A percentile compares a stretch with the other conserved stretches of the same genome.
Evolutionary conservation across 805 yeast genomes (phyloP).

Genomic region (Starmerella apis): DNA sequence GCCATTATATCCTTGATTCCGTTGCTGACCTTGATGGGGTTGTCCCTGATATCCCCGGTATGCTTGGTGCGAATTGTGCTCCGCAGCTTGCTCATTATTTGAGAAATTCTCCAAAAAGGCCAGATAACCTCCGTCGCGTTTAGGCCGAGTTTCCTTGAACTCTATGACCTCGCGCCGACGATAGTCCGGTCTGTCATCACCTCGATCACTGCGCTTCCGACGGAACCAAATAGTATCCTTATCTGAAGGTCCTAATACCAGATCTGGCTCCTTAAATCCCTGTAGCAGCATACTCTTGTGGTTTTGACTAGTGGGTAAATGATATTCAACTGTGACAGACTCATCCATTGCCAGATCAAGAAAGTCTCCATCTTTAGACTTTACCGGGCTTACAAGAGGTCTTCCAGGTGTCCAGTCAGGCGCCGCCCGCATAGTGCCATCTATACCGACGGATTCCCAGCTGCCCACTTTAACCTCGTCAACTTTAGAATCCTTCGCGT

Average conservation of each 20-base stretch:
- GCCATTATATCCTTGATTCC: conserved; percentile 22
- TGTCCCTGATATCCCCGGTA: conserved; percentile 27
- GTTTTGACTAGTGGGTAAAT: conserved; percentile 45
- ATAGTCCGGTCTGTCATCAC: conserved; percentile 27
- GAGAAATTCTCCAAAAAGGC: conserved; percentile 16
- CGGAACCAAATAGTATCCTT: conserved; percentile 42
- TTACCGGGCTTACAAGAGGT: conserved; percentile 36
- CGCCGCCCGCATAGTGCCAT: conserved; percentile 29
- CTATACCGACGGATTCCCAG: conserved; percentile 29
- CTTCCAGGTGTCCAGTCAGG: conserved; percentile 34
- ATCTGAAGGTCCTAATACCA: conserved; percentile 59
- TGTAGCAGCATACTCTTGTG: conserved; percentile 78
- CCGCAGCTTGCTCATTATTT: conserved; percentile 2
- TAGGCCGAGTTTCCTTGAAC: conserved; percentile 20
- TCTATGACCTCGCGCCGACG: conserved; percentile 24
- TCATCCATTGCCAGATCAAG: conserved; percentile 38
- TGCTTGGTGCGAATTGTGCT: background rate
- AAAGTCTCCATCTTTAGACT: conserved; percentile 32
- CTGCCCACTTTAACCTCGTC: conserved; percentile 21
- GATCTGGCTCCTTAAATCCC: conserved; percentile 58
- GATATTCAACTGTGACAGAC: conserved; percentile 42
- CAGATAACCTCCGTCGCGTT: conserved; percentile 22
- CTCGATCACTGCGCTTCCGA: conserved; percentile 28
- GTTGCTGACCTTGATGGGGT: conserved; percentile 13
- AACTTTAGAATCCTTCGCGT: conserved; percentile 30